phyloP scores from a whole-genome alignment of 129 eudicot genomes.

The Smallanthus sonchifolius region DNA sequence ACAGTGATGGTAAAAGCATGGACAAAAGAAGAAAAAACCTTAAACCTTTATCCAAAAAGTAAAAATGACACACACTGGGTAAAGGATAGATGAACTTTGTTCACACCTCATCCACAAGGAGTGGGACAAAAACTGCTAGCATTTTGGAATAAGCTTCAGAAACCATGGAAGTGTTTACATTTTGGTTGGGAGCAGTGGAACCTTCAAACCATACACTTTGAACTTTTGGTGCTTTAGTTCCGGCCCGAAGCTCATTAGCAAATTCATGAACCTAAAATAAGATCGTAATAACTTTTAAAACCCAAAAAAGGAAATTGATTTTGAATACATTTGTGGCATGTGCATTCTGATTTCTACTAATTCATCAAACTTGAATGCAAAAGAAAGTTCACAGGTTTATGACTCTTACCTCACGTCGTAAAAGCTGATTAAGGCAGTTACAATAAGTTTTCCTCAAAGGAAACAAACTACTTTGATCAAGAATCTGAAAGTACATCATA shows the following conservation, averaged over 20 bases:
- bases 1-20: not conserved
- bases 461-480: conserved; percentile 70
- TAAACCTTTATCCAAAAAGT: not conserved
- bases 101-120: conserved; percentile 82
- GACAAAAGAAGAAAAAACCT: conserved; percentile 5
- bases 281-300: not conserved
- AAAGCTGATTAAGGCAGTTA: conserved; percentile 72
- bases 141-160: conserved; percentile 75
- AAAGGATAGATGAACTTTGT: not conserved
- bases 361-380: conserved; percentile 7
- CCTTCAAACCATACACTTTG: conserved; percentile 84
- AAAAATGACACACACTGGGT: not conserved
- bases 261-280: conserved; percentile 75
- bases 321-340: not conserved
- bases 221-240: conserved; percentile 67
- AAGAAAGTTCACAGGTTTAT: not conserved
- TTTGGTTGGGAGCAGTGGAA: conserved; percentile 46
- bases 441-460: conserved; percentile 79
- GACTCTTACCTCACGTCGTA: conserved; percentile 60
- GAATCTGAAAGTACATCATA: conserved; percentile 47
- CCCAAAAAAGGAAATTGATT: not conserved
- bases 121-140: conserved; percentile 78
- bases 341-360: not conserved
- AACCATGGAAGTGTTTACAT: conserved; percentile 61
- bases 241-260: conserved; percentile 82